Evolutionary conservation across 148 eudicot species (phyloP), one percentile per base, ranked within the genome.

Genomic region (Dysphania ambrosioides): DNA sequence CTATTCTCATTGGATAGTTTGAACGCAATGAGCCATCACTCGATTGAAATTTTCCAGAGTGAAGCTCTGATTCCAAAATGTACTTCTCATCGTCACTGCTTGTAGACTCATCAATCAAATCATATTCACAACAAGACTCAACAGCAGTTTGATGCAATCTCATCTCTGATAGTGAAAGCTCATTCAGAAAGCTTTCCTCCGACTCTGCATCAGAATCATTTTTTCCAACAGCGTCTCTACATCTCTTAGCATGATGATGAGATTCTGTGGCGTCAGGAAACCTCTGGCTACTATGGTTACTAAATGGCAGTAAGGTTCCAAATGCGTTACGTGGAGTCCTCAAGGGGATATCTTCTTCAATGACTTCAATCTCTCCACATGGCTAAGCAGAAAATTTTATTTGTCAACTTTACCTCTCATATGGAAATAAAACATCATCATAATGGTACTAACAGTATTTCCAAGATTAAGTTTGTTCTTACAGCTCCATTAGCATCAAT

Each of bases 311-410:
- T 60, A 92, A 63, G 66, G 64, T 77, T 71, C 94, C 97, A 79
- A 95, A 89, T 73, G 91, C 92, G 72, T 90, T 97, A 68, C 91
- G 82, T 41, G 99, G 97, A 58, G 91, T 89, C 82, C 99, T 92
- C 51, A 84, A 61, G 26, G 97, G 97, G 62, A 82, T 59, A 87
- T 95, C 97, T 80, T 95, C 99, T 77, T 86, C 81, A 74, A 95
- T 90, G 41, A 95, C 82, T 69, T 92, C 96, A 65, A 95, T 84
- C 81, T 92, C 96, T 78, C 92, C 99, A 79, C 85, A 85, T 27
- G 90, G 91, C 96, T 95, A 79, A 44, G 35, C 27, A 68, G 41
- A 77, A 49, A 62, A 79, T 61, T 61, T 55, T 51, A 53, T 12
- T 72, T 49, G 74, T 72, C 64, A 66, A 72, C 66, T 71, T 68